phyloP scores from a whole-genome alignment of 2,329 filamentous ascomycete genomes.

The Coniosporium tulheliwenetii region DNA sequence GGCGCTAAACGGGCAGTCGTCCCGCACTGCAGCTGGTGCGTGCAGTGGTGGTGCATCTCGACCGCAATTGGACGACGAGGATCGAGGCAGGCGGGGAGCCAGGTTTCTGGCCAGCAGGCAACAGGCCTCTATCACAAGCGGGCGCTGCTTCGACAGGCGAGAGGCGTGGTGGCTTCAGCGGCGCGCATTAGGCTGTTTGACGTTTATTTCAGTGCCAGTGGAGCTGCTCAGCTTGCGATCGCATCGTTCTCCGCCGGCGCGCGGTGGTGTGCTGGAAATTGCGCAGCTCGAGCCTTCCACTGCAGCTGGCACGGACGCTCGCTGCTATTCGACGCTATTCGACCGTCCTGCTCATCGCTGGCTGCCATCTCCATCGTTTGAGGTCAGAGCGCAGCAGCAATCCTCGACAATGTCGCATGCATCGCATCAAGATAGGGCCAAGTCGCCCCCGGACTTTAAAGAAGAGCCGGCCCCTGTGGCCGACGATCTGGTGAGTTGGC shows the following conservation, averaged over 20 bases:
- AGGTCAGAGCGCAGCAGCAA: background rate
- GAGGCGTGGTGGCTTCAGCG: background rate
- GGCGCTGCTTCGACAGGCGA: background rate
- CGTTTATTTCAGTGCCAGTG: slow-evolving; percentile 3
- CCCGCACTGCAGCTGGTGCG: no score
- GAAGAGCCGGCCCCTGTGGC: slow-evolving; percentile 4
- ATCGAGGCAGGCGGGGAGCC: no score
- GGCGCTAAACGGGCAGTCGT: no score
- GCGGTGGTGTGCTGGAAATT: background rate
- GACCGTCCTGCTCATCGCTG: no score
- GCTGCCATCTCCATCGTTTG: no score
- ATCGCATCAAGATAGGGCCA: background rate
- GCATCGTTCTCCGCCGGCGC: background rate
- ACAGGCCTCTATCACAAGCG: no score
- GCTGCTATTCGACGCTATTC: no score
- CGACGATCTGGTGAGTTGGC: slow-evolving; percentile 2
- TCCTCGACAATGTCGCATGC: background rate
- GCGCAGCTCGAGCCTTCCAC: background rate
- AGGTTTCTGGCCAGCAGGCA: no score
- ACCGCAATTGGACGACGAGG: no score
- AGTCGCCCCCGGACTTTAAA: slow-evolving; percentile 1
- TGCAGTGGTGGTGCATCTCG: no score
- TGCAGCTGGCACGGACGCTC: slow-evolving; percentile 1
- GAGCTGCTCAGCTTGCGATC: background rate
- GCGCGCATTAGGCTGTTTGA: slow-evolving; percentile 2